phyloP scores from a whole-genome alignment of 176 grass and related monocot genomes.

The Saccharum spontaneum region DNA sequence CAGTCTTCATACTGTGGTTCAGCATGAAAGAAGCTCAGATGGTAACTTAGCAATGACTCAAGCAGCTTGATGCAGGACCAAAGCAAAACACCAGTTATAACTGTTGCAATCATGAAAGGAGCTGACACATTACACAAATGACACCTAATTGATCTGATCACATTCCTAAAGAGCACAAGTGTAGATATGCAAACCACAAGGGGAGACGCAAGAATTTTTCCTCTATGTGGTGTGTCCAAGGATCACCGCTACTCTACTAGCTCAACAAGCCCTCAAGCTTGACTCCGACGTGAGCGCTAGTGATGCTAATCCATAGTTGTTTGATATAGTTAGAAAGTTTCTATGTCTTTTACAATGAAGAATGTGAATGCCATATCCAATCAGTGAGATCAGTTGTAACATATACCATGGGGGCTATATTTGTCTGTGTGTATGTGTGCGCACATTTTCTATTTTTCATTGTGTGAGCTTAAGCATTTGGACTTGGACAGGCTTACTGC shows the following conservation, averaged over 20 bases:
- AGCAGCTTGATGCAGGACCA: constrained; percentile 18
- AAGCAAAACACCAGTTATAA: constrained; percentile 10
- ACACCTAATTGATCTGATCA: neutral
- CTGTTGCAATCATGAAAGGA: constrained; percentile 14
- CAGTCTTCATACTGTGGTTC: constrained; percentile 24
- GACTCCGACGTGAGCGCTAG: neutral
- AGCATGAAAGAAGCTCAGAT: constrained; percentile 38
- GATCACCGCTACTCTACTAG: neutral
- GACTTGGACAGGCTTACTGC: neutral
- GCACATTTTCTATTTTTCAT: neutral
- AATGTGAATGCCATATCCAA: neutral
- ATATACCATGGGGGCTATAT: neutral
- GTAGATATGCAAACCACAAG: too few relatives aligned
- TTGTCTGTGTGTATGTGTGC: neutral
- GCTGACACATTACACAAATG: neutral
- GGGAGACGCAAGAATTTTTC: neutral
- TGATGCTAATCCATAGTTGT: constrained; percentile 6
- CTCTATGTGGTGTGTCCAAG: neutral
- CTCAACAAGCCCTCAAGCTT: neutral
- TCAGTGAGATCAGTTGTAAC: neutral
- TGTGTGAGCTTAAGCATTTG: constrained; percentile 4
- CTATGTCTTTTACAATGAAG: neutral
- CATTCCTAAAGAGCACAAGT: neutral
- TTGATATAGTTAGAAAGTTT: constrained; percentile 19
- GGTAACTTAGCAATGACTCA: constrained; percentile 34